Evolutionary conservation across 2,329 filamentous ascomycete genomes (phyloP), one percentile per base, ranked within the genome.

Genomic region (Hirsutella minnesotensis): DNA sequence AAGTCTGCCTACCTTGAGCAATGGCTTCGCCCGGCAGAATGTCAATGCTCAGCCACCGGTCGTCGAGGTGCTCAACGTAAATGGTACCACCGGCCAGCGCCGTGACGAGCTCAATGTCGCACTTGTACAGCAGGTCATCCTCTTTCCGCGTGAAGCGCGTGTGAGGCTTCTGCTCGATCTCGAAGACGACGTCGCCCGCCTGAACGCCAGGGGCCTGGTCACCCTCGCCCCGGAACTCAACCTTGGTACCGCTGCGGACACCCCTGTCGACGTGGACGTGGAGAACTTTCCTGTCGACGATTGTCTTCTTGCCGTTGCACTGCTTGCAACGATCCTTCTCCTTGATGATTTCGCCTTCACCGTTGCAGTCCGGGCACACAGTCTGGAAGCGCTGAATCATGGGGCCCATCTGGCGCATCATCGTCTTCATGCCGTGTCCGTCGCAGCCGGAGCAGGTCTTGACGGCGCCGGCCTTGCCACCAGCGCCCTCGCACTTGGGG

Each of bases 341-440:
- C 60, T 86, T 87, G 64, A 98, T 90, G 51, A 83, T 88, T 72
- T 98, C 92, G 47, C 92, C 90, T 66, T 98, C 92, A 49, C 94
- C 94, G 55, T 92, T 90, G 64, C 92, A 98, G 69, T 98, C 94
- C 22, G 89, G 86, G 77, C 92, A 98, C 56, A 95, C 89, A 24
- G 90, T 96, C 75, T 98, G 92, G 80, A 98, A 98, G 45, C 92
- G 86, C 71, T 98, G 94, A 55, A 98, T 96, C 92, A 98, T 98
- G 46, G 92, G 92, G 41, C 92, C 92, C 89, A 98, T 96, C 69
- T 98, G 92, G 62, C 94, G 85, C 92, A 98, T 95, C 90, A 98
- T 96, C 34, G 86, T 95, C 83, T 96, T 96, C 86, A 95, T 95
- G 66, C 92, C 92, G 50, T 84, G 79, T 52, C 92, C 92, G 57